Conservation (phyloP, 768 basidiomycete species). For the Pleurotus eryngii region DNA sequence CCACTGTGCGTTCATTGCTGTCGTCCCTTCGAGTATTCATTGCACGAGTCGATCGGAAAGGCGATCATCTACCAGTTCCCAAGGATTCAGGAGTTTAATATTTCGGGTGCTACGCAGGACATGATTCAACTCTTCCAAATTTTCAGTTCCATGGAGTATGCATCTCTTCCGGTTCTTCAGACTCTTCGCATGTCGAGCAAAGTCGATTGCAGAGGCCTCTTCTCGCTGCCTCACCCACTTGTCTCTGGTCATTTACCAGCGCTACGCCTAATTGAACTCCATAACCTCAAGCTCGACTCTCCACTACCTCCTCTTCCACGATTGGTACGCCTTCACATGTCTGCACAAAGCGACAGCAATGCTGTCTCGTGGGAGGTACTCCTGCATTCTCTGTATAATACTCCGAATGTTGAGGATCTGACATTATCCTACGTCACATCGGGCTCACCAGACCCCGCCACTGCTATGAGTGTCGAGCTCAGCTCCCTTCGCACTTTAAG, state of each 20-base stretch:
- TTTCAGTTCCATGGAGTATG: background rate
- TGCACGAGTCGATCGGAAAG: background rate
- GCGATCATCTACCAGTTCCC: background rate
- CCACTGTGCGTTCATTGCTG: background rate
- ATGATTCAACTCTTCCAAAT: background rate
- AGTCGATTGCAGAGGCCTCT: background rate
- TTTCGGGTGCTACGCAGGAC: background rate
- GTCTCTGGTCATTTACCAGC: background rate
- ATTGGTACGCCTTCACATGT: background rate
- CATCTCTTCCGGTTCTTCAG: background rate
- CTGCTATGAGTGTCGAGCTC: background rate
- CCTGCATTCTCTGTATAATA: background rate
- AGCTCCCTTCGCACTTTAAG: background rate
- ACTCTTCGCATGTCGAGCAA: background rate
- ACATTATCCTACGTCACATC: background rate
- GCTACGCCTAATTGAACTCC: background rate
- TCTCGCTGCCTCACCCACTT: background rate
- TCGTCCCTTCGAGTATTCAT: background rate
- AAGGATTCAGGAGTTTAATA: background rate
- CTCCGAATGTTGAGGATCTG: background rate
- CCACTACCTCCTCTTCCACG: background rate
- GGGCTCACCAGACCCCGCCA: background rate
- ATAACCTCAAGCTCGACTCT: background rate
- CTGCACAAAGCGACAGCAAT: background rate
- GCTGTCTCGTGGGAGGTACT: background rate